These are phyloP conservation scores for Aspergillus heteromorphus DNA, from an alignment of 495 filamentous ascomycete genomes.

Conservation along the genomic window DNA sequence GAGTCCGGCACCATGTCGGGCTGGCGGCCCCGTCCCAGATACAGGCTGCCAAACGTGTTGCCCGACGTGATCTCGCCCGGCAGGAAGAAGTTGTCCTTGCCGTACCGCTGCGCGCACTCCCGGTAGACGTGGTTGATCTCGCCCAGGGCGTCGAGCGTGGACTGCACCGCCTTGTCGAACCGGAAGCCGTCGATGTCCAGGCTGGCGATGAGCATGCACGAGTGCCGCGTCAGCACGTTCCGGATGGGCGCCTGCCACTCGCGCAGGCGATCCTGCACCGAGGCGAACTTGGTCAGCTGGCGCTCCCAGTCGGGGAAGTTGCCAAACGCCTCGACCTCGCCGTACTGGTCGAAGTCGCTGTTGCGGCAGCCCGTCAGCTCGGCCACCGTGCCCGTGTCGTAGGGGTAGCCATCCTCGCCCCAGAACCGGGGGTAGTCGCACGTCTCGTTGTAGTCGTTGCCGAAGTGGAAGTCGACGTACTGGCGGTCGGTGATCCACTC, in stretches of 20 bases:
- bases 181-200: constrained; percentile 47
- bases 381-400: constrained; percentile 20
- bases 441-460: constrained; percentile 26
- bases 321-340: constrained; percentile 39
- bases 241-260: constrained; percentile 35
- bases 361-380: constrained; percentile 31
- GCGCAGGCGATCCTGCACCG: constrained; percentile 38
- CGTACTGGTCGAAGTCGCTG: constrained; percentile 40
- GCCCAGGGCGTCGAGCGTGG: constrained; percentile 41
- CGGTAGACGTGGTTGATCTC: constrained; percentile 37
- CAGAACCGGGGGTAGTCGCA: constrained; percentile 36
- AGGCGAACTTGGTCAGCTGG: constrained; percentile 36
- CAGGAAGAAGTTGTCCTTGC: constrained; percentile 47
- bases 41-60: constrained; percentile 31
- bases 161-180: constrained; percentile 44
- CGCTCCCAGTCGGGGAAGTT: constrained; percentile 38
- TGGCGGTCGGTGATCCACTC: constrained; percentile 34
- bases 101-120: constrained; percentile 32
- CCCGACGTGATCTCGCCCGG: constrained; percentile 43
- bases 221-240: constrained; percentile 26
- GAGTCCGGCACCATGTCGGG: constrained; percentile 28
- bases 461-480: constrained; percentile 37
- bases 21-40: constrained; percentile 34
- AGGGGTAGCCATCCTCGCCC: constrained; percentile 36
- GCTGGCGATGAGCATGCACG: constrained; percentile 36